phyloP scores from a whole-genome alignment of 805 yeast species.

The Yamadazyma paraphyllophila region DNA sequence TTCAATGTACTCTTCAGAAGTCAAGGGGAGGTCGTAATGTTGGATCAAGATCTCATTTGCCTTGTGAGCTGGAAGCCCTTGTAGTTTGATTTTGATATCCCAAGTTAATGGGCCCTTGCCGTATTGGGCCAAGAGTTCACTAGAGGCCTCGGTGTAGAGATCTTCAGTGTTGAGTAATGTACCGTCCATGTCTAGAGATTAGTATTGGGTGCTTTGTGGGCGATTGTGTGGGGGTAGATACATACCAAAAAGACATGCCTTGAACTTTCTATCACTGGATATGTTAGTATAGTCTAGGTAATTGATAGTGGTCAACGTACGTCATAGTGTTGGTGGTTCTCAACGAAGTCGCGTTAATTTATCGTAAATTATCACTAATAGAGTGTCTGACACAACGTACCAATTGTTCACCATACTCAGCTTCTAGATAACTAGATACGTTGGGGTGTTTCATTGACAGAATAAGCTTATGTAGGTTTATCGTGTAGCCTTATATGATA shows the following conservation, averaged over 20 bases:
- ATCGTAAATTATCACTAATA: too few species aligned
- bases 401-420: too few species aligned
- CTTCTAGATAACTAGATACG: too few species aligned
- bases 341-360: too few species aligned
- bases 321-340: background rate
- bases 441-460: too few species aligned
- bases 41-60: constrained; percentile 66
- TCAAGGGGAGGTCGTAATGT: constrained; percentile 60
- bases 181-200: constrained; percentile 83
- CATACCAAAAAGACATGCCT: constrained; percentile 73
- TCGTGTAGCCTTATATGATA: too few species aligned
- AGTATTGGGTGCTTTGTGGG: background rate
- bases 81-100: constrained; percentile 84
- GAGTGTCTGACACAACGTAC: too few species aligned
- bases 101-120: constrained; percentile 83
- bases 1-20: constrained; percentile 61
- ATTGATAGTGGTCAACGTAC: background rate
- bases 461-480: too few species aligned
- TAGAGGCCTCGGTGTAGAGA: constrained; percentile 76
- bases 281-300: background rate
- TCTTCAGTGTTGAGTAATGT: constrained; percentile 89
- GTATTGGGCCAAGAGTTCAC: constrained; percentile 61
- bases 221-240: constrained; percentile 13
- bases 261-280: constrained; percentile 25
- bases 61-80: constrained; percentile 86